Conservation (phyloP, 179 eudicot genomes). For the Vitellaria paradoxa region DNA sequence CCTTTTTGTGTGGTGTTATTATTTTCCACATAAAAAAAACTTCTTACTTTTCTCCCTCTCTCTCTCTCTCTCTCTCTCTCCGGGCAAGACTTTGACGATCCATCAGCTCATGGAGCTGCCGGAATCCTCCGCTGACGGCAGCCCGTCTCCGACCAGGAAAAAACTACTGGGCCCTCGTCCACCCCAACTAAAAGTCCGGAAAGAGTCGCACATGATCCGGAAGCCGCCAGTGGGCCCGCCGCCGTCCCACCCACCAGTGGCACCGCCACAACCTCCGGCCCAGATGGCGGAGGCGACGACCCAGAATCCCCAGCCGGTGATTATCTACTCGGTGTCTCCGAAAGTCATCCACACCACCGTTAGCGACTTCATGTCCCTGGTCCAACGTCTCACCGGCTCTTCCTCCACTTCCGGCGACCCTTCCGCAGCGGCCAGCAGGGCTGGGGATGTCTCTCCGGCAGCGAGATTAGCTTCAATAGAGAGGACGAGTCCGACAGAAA, state of each 20-base stretch:
- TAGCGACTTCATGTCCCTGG: slow-evolving; percentile 60
- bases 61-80: no score
- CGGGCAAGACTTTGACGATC: no score
- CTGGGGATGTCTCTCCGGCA: slow-evolving; percentile 59
- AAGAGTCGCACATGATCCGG: slow-evolving; percentile 61
- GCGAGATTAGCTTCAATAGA: slow-evolving; percentile 67
- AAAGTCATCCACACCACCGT: slow-evolving; percentile 63
- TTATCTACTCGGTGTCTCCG: slow-evolving; percentile 81
- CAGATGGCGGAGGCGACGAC: neutral
- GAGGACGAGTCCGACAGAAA: slow-evolving; percentile 50
- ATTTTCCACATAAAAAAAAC: no score
- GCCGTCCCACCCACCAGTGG: slow-evolving; percentile 2
- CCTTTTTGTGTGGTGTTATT: no score
- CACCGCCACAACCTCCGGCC: slow-evolving; percentile 15
- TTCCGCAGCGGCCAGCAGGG: slow-evolving; percentile 11
- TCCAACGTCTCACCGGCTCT: slow-evolving; percentile 77
- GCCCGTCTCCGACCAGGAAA: slow-evolving; percentile 35
- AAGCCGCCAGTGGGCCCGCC: slow-evolving; percentile 63
- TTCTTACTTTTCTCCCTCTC: no score
- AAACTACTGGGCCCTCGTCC: slow-evolving; percentile 81
- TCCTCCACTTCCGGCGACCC: slow-evolving; percentile 11
- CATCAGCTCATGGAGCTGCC: slow-evolving; percentile 25
- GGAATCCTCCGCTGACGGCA: slow-evolving; percentile 26
- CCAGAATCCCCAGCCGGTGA: slow-evolving; percentile 50
- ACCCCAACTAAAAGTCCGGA: slow-evolving; percentile 53